Evolutionary conservation across 1,139 yeast species (phyloP), one percentile per base, ranked within the genome.

Genomic region (Groenewaldozyma sp.): DNA sequence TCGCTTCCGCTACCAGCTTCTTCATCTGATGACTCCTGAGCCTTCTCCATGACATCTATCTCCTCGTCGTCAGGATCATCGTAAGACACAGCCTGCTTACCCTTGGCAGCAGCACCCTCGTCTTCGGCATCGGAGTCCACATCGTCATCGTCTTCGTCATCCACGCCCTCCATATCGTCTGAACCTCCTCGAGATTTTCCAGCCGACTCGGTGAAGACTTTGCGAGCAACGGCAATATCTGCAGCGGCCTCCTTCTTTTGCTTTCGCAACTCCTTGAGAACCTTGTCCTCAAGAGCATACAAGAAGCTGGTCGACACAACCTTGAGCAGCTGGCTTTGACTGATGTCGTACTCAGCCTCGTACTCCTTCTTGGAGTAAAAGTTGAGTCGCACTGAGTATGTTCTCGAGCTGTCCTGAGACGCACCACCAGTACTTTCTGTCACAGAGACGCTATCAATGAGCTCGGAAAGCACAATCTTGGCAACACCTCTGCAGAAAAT

Each of bases 31-130:
- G 67, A 64, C 39, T 48, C 44, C 34, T 49, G 52, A 34, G 88
- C 94, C 55, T 73, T 74, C 61, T 78, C 78, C 88, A 83, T 82
- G 34, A 82, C 80, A 60, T 83, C 95, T 44, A 82, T 66, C 59
- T 86, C 95, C 36, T 84, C 96, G 46, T 84, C 96, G 63, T 87
- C 96, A 22, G 95, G 95, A 16, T 79, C 95, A 51, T 86, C 96
- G 55, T 87, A 88, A 1, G 95, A 83, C 32, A 86, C 94, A 20
- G 94, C 79, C 64, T 87, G 94, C 58, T 86, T 86, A 28, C 76
- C 73, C 45, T 78, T 86, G 47, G 80, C 86, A 50, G 79, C 82
- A 39, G 79, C 83, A 54, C 79, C 87, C 36, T 70, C 82, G 43
- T 73, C 83, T 35, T 63, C 71, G 38, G 62, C 65, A 19, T 62